These are phyloP conservation scores for Fraxinus floribunda DNA, from an alignment of 305 asterid species.

Conservation along the genomic window DNA sequence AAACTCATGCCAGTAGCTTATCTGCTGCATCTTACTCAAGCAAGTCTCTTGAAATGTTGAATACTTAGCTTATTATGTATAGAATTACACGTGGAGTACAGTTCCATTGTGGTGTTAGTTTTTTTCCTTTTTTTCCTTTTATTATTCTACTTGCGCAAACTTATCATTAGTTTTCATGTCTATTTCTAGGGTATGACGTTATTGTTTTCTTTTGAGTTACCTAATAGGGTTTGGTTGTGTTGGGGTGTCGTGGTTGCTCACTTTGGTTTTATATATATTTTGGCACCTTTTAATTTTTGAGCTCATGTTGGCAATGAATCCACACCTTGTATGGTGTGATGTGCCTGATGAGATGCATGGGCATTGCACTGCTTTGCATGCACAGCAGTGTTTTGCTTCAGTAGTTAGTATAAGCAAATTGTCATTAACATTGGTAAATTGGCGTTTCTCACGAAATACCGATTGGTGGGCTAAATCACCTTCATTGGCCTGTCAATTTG, in stretches of 20 bases:
- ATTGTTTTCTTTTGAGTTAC: neutral
- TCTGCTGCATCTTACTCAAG: neutral
- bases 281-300: neutral
- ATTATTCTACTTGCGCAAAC: neutral
- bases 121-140: neutral
- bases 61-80: neutral
- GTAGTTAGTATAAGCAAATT: neutral
- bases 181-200: neutral
- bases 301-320: neutral
- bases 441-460: neutral
- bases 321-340: neutral
- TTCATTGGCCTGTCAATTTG: neutral
- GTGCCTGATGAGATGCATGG: neutral
- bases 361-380: neutral
- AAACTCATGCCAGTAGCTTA: neutral
- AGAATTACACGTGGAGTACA: neutral
- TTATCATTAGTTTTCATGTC: neutral
- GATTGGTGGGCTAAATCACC: neutral
- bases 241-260: neutral
- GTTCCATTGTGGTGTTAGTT: neutral
- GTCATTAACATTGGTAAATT: neutral
- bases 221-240: neutral
- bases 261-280: neutral
- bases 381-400: neutral
- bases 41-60: neutral